Evolutionary conservation across 1,139 yeast genomes (phyloP), one percentile per base, ranked within the genome.

Genomic region (Blastobotrys ciferrii): DNA sequence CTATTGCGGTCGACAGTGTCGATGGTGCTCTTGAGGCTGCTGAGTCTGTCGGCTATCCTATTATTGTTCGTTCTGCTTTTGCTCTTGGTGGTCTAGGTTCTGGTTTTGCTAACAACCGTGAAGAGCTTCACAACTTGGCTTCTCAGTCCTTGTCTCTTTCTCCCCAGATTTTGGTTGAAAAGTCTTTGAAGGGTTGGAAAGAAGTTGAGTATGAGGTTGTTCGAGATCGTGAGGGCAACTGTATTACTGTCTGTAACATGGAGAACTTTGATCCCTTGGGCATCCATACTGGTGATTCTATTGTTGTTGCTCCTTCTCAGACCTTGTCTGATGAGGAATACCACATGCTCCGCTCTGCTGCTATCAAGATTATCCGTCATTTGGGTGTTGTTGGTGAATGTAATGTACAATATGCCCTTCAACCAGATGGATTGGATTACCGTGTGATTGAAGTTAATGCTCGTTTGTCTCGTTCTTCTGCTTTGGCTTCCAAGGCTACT

Each of bases 311-410:
- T 51, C 98, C 98, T 50, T 91, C 98, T 38, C 98, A 92, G 75
- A 92, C 98, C 37, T 76, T 92, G 60, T 86, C 96, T 28, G 98
- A 92, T 66, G 98, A 89, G 70, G 98, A 92, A 65, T 92, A 91
- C 77, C 88, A 92, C 73, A 92, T 92, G 98, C 78, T 92, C 66
- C 84, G 98, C 75, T 87, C 98, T 42, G 88, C 98, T 49, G 98
- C 98, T 46, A 95, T 92, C 59, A 92, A 92, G 60, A 96, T 92
- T 58, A 92, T 92, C 59, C 86, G 98, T 73, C 98, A 92, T 66
- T 78, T 92, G 65, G 98, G 98, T 63, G 98, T 92, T 68, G 98
- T 92, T 65, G 98, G 98, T 78, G 98, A 92, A 75, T 92, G 98
- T 80, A 92, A 92, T 76, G 88, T 92, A 65, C 98, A 92, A 71